phyloP scores from a whole-genome alignment of 768 basidiomycete genomes.

The Kwoniella bestiolae region DNA sequence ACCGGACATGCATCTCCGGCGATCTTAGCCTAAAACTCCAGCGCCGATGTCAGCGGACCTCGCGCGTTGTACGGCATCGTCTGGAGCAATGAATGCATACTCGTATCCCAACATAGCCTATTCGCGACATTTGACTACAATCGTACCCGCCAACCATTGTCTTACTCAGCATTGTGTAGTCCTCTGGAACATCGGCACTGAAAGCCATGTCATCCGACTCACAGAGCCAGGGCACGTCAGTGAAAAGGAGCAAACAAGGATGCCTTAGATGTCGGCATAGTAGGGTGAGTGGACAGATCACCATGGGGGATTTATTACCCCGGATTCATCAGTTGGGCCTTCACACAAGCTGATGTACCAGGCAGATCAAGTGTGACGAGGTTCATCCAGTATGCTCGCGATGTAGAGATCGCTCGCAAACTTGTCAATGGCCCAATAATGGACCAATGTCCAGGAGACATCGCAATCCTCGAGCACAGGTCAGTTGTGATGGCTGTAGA shows the following conservation, averaged over 20 bases:
- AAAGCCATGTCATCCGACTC: neutral
- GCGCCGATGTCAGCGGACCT: neutral
- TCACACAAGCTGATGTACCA: neutral
- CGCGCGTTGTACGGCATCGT: too few relatives aligned
- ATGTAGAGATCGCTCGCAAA: constrained; percentile 5
- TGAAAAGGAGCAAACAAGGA: constrained; percentile 2
- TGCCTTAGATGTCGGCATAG: constrained; percentile 10
- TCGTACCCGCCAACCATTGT: neutral
- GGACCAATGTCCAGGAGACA: neutral
- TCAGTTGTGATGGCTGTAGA: constrained; percentile 16
- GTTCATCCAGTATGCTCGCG: constrained; percentile 14
- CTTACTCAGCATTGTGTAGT: neutral
- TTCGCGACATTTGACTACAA: neutral
- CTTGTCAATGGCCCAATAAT: constrained; percentile 2
- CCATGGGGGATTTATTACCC: neutral
- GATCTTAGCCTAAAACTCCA: neutral
- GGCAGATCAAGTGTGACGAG: constrained; percentile 22
- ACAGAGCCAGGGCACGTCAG: neutral
- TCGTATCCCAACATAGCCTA: neutral
- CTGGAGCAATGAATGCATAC: too few relatives aligned
- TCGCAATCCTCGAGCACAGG: constrained; percentile 7
- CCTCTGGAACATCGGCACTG: too few relatives aligned
- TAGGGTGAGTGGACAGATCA: constrained; percentile 8
- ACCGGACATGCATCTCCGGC: too few relatives aligned
- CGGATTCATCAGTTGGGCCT: neutral